Conservation (phyloP, 306 rosid species). For the Corylus heterophylla region DNA sequence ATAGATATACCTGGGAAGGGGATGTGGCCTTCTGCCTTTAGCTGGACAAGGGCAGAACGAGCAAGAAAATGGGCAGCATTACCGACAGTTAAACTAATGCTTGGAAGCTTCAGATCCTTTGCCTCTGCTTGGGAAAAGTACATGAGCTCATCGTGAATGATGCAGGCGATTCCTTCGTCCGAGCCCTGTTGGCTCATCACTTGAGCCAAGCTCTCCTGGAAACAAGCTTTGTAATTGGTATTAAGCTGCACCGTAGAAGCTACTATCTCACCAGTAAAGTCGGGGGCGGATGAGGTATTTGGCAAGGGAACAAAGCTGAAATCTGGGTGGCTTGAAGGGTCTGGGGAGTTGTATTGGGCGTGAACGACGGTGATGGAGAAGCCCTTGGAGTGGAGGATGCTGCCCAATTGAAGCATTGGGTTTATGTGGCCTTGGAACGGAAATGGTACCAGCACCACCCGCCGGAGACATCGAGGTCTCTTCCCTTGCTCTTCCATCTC, state of each 20-base stretch:
- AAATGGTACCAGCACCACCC: slow-evolving; percentile 28
- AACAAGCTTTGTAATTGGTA: slow-evolving; percentile 22
- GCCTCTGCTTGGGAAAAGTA: slow-evolving; percentile 27
- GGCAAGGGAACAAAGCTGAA: too few species aligned
- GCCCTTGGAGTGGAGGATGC: too few species aligned
- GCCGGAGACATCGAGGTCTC: neutral
- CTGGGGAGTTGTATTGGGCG: too few species aligned
- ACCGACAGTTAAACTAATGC: slow-evolving; percentile 28
- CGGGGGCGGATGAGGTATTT: slow-evolving; percentile 28
- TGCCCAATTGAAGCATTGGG: neutral
- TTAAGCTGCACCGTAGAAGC: slow-evolving; percentile 5
- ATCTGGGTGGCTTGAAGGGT: too few species aligned
- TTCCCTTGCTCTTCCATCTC: slow-evolving; percentile 24
- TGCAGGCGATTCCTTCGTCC: slow-evolving; percentile 31
- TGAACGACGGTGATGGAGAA: too few species aligned
- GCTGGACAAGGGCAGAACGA: slow-evolving; percentile 21
- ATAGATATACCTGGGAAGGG: slow-evolving; percentile 36
- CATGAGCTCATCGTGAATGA: slow-evolving; percentile 42
- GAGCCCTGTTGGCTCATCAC: neutral
- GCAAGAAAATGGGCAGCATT: slow-evolving; percentile 32
- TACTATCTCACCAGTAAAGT: neutral
- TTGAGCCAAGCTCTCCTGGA: slow-evolving; percentile 26
- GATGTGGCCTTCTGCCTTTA: slow-evolving; percentile 28
- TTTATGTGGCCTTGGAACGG: slow-evolving; percentile 45
- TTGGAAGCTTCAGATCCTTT: slow-evolving; percentile 34